These are phyloP conservation scores for Actinomortierella wolfii DNA, from an alignment of 371 early-diverging fungal species.

Conservation along the genomic window DNA sequence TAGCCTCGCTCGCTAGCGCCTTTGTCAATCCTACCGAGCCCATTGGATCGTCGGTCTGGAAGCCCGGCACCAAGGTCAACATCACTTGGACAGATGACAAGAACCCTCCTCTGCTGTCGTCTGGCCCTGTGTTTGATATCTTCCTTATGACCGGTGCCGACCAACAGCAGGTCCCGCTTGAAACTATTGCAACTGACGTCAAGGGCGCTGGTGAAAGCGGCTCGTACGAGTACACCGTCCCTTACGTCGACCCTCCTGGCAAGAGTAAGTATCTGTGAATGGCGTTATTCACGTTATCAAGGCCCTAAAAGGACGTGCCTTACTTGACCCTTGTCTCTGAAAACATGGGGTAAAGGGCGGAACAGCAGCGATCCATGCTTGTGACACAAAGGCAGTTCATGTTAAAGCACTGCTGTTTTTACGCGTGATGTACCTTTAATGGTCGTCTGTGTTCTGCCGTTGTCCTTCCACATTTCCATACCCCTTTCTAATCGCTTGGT, in stretches of 20 bases:
- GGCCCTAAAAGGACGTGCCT: too few species aligned
- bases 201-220: slow-evolving; percentile 1
- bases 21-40: slow-evolving; percentile 33
- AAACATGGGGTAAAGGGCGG: too few species aligned
- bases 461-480: too few species aligned
- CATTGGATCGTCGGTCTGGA: slow-evolving; percentile 18
- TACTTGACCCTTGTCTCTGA: too few species aligned
- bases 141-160: slow-evolving; percentile 36
- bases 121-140: slow-evolving; percentile 23
- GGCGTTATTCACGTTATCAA: too few species aligned
- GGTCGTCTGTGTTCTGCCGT: too few species aligned
- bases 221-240: slow-evolving; percentile 18
- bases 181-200: slow-evolving; percentile 12
- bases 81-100: slow-evolving; percentile 29
- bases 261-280: slow-evolving; percentile 27
- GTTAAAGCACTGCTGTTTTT: too few species aligned
- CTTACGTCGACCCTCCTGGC: slow-evolving; percentile 29
- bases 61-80: slow-evolving; percentile 19
- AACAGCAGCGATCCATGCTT: too few species aligned
- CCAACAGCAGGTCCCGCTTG: slow-evolving; percentile 14
- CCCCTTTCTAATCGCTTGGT: too few species aligned
- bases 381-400: too few species aligned
- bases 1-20: slow-evolving; percentile 31
- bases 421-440: too few species aligned
- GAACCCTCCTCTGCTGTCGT: slow-evolving; percentile 9